Conservation (phyloP, 768 basidiomycete genomes). For the Xerocomus spinulosus region DNA sequence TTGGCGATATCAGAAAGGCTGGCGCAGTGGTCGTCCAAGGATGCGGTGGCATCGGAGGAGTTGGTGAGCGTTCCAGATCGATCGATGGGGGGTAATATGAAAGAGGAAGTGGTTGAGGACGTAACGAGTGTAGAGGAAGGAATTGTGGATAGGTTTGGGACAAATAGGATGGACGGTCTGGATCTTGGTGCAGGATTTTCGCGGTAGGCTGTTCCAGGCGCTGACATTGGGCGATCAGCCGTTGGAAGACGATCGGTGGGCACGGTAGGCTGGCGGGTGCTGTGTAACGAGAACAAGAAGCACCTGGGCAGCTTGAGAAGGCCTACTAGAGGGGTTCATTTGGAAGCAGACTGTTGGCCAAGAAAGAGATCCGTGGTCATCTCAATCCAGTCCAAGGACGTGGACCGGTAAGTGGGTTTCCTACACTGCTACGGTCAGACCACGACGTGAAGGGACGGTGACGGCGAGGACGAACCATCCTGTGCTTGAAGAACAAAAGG, state of each 20-base stretch:
- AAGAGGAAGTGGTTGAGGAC: constrained; percentile 24
- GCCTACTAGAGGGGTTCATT: constrained; percentile 19
- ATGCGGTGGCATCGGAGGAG: constrained; percentile 21
- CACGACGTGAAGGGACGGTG: not conserved
- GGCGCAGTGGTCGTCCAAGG: constrained; percentile 1
- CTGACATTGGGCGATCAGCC: constrained; percentile 14
- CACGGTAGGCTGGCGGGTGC: constrained; percentile 8
- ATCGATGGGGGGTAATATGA: constrained; percentile 14
- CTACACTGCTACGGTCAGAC: not conserved
- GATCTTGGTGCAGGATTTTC: constrained; percentile 1
- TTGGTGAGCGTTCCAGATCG: constrained; percentile 12
- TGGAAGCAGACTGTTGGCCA: constrained; percentile 14
- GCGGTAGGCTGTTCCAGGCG: not conserved
- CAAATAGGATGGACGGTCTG: constrained; percentile 16
- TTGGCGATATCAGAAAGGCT: constrained; percentile 2
- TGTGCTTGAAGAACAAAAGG: constrained; percentile 3
- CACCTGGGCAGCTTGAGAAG: not conserved
- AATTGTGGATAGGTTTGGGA: constrained; percentile 25
- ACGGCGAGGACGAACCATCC: constrained; percentile 12
- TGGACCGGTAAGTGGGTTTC: constrained; percentile 1
- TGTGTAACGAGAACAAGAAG: constrained; percentile 12
- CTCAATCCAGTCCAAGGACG: constrained; percentile 18
- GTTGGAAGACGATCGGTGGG: not conserved
- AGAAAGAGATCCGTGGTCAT: not conserved
- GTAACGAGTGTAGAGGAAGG: constrained; percentile 23